A percentile compares a stretch with the other conserved stretches of the same genome.
Evolutionary conservation across 805 yeast species (phyloP).

Genomic region (Candida maesae): DNA sequence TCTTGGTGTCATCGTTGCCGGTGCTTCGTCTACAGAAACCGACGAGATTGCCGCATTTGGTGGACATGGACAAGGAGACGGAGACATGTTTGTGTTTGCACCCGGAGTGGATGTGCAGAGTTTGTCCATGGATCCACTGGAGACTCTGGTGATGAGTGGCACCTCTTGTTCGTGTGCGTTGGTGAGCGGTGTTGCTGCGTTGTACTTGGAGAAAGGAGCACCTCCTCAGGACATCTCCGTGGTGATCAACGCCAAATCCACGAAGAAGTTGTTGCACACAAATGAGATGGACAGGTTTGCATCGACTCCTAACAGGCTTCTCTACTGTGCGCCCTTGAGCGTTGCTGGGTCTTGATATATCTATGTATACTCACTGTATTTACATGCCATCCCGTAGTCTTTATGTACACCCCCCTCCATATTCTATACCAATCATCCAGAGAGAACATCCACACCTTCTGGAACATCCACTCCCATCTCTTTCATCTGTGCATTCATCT

Average conservation of each 20-base stretch:
- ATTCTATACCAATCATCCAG: too few species aligned
- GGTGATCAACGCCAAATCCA: conserved; percentile 39
- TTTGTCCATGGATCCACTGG: conserved; percentile 33
- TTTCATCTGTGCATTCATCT: conserved; percentile 23
- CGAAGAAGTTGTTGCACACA: conserved; percentile 22
- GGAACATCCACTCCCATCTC: conserved; percentile 26
- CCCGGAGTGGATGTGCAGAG: conserved; percentile 70
- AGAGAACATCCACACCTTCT: conserved; percentile 19
- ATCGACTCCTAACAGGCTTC: conserved; percentile 10
- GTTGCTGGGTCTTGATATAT: neutral
- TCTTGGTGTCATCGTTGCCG: conserved; percentile 66
- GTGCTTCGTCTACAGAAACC: conserved; percentile 72
- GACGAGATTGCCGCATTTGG: conserved; percentile 73
- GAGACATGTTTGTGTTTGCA: conserved; percentile 57
- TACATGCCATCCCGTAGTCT: too few species aligned
- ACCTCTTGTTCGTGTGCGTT: conserved; percentile 79
- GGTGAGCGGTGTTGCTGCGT: conserved; percentile 59
- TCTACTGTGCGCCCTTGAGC: conserved; percentile 9
- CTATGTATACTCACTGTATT: too few species aligned
- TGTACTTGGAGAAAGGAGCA: conserved; percentile 50
- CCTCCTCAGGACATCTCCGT: conserved; percentile 37
- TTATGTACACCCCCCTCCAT: too few species aligned
- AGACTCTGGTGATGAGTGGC: conserved; percentile 46
- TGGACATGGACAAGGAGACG: conserved; percentile 67
- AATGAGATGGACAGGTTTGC: neutral